These are phyloP conservation scores for Spergularia azorica DNA, from an alignment of 179 eudicot species.

Conservation along the genomic window DNA sequence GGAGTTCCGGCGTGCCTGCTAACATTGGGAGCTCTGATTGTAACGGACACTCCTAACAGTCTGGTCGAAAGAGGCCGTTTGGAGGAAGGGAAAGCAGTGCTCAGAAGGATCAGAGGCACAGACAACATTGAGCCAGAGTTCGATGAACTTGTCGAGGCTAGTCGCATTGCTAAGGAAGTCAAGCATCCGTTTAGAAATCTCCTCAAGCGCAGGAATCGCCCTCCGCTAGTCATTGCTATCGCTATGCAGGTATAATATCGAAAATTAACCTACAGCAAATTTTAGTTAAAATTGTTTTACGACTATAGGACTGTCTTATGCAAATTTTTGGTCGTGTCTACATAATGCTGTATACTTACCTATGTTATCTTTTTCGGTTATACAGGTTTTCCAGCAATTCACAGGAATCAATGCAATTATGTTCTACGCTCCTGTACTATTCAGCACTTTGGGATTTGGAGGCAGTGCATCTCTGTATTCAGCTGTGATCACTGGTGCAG, in stretches of 20 bases:
- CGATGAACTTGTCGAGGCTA: conserved; percentile 72
- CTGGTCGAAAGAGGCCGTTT: conserved; percentile 73
- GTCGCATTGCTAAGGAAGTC: conserved; percentile 60
- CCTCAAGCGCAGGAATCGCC: conserved; percentile 60
- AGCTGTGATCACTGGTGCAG: conserved; percentile 78
- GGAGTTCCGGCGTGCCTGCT: conserved; percentile 73
- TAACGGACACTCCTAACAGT: conserved; percentile 86
- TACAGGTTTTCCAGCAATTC: conserved; percentile 80
- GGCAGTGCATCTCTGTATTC: conserved; percentile 75
- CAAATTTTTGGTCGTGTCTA: no score
- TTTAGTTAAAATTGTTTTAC: no score
- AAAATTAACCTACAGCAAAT: no score
- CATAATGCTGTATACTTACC: not conserved
- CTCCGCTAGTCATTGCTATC: conserved; percentile 71
- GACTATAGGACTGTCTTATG: no score
- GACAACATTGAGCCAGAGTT: conserved; percentile 83
- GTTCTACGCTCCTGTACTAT: conserved; percentile 89
- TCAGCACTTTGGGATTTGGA: conserved; percentile 72
- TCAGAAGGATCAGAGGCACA: conserved; percentile 67
- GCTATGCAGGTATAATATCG: conserved; percentile 53
- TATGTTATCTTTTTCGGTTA: not conserved
- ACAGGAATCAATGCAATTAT: conserved; percentile 91
- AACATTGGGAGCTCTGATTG: conserved; percentile 66
- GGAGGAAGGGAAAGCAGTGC: conserved; percentile 74
- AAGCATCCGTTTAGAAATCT: conserved; percentile 78